These are phyloP conservation scores for Candolleomyces aberdarensis DNA, from an alignment of 768 basidiomycete species.

Conservation along the genomic window DNA sequence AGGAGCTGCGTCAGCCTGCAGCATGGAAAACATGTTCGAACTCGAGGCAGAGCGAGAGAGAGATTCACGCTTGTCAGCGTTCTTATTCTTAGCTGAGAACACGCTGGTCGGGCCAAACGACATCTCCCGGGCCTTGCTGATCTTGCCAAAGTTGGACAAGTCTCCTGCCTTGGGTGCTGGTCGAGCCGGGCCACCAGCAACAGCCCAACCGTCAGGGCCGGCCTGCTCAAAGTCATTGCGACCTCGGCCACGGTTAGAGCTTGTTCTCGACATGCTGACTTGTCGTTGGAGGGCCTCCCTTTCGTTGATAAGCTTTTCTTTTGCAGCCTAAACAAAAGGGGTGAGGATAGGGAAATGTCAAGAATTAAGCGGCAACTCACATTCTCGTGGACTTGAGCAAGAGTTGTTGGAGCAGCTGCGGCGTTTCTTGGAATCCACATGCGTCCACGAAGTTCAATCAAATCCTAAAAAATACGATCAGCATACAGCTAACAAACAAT, in stretches of 20 bases:
- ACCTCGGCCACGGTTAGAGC: constrained; percentile 83
- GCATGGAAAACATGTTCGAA: constrained; percentile 87
- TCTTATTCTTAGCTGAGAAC: constrained; percentile 60
- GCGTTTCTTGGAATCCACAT: constrained; percentile 76
- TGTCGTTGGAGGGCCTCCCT: constrained; percentile 59
- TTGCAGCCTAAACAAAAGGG: constrained; percentile 56
- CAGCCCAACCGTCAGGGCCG: constrained; percentile 88
- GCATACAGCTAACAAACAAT: background rate
- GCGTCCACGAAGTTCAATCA: constrained; percentile 82
- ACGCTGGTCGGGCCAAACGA: constrained; percentile 85
- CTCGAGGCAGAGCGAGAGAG: constrained; percentile 77
- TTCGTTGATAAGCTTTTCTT: constrained; percentile 69
- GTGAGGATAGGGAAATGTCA: constrained; percentile 6
- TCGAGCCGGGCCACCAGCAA: constrained; percentile 52
- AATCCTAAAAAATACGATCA: constrained; percentile 54
- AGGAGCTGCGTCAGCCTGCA: constrained; percentile 60
- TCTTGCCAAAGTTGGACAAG: constrained; percentile 85
- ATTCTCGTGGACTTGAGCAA: constrained; percentile 84
- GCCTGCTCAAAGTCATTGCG: constrained; percentile 54
- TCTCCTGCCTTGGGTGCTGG: constrained; percentile 80
- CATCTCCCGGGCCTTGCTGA: constrained; percentile 61
- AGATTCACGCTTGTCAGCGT: constrained; percentile 63
- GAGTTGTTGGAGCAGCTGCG: constrained; percentile 78
- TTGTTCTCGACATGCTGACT: constrained; percentile 83
- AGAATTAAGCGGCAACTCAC: constrained; percentile 43